Evolutionary conservation across 2,329 filamentous ascomycete species (phyloP), one percentile per base, ranked within the genome.

Genomic region (Fusarium avenaceum): DNA sequence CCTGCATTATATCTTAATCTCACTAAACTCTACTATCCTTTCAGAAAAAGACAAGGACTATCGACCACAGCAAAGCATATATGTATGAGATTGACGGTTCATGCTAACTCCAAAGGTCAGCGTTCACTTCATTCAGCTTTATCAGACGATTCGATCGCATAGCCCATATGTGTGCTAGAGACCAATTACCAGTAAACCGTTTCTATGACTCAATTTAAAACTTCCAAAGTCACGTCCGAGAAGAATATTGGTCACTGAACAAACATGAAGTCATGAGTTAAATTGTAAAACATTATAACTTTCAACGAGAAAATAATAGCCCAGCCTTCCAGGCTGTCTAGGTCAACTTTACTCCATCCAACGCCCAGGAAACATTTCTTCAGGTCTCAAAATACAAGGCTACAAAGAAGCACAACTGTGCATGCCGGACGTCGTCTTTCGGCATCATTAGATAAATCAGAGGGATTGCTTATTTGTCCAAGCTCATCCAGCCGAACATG

Each of bases 401-500:
- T 67, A 42, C 26, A 63, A 61, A 64, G 44, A 64, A 48, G 50
- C 64, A 63, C 55, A 26, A 40, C 35, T 55, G 60, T 56, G 57
- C 59, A 50, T 47, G 44, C 53, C 39, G 46, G 43, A 64, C 51
- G 33, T 47, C 9, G 22, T 53, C 43, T 47, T 60, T 53, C 46
- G 61, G 49, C 53, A 56, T 61, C 45, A 64, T 71, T 53, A 63
- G 24, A 57, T 52, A 51, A n/a, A 39, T 22, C 24, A 39, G 24
- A 24, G 28, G 20, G n/a, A 48, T 40, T 14, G 42, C 19, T 61
- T 65, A 74, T 62, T 72, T 74, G 4, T 80, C 81, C 24, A 80
- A 65, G 65, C 82, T 84, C 81, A 85, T 85, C 83, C 83, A 85
- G 19, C 78, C 79, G 65, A 84, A 84, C 32, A 82, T 76, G 24